A percentile compares a stretch with the other conserved stretches of the same genome.
Conservation (phyloP, 2,329 filamentous ascomycete genomes). For the Botrytis hyacinthi region DNA sequence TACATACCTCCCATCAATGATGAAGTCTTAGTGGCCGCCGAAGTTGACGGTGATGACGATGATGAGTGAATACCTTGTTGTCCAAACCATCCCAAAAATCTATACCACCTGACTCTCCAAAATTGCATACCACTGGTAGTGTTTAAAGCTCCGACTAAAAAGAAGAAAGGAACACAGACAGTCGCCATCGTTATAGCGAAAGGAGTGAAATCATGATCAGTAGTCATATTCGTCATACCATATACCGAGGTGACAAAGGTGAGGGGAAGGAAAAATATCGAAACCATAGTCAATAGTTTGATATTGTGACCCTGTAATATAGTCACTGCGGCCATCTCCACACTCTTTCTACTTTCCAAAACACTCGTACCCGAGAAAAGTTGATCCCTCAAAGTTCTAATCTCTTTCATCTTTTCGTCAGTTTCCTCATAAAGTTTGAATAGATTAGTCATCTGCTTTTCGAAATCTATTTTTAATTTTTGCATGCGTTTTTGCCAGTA, state of each 20-base stretch:
- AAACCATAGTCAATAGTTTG: constrained; percentile 52
- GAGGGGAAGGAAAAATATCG: constrained; percentile 58
- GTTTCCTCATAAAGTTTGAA: constrained; percentile 41
- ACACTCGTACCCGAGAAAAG: constrained; percentile 63
- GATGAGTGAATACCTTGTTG: constrained; percentile 13
- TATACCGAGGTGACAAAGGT: constrained; percentile 62
- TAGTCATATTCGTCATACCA: constrained; percentile 50
- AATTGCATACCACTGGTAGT: constrained; percentile 38
- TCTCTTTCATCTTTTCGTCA: constrained; percentile 51
- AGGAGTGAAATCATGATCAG: constrained; percentile 45
- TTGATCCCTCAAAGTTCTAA: constrained; percentile 57
- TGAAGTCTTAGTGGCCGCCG: background rate
- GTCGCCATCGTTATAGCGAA: constrained; percentile 42
- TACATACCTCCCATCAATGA: constrained; percentile 5
- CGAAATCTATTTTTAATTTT: constrained; percentile 44
- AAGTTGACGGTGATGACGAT: background rate
- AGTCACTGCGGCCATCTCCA: constrained; percentile 52
- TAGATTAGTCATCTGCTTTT: constrained; percentile 46
- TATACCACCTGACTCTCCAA: constrained; percentile 31
- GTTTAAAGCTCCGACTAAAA: constrained; percentile 48
- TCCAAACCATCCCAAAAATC: constrained; percentile 16
- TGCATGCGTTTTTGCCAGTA: constrained; percentile 50
- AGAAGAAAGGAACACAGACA: constrained; percentile 50
- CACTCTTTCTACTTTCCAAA: constrained; percentile 58
- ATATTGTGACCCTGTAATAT: constrained; percentile 61